Conservation (phyloP, 345 rosid species). For the Melaleuca alternifolia region DNA sequence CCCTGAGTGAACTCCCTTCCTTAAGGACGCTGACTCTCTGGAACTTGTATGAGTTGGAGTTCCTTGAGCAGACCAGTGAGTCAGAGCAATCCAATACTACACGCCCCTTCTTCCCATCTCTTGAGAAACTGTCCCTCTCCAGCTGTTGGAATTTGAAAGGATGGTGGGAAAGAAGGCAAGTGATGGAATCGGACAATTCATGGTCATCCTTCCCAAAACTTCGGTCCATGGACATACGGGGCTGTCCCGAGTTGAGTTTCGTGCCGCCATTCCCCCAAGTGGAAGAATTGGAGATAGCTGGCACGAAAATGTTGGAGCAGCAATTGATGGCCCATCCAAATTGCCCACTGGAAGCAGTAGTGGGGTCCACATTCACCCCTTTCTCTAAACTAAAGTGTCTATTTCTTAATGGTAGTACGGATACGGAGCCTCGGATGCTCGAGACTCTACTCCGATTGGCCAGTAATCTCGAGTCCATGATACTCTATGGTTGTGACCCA, state of each 20-base stretch:
- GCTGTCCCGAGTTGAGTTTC: rapidly evolving
- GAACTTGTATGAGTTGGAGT: rapidly evolving
- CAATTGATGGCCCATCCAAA: not conserved
- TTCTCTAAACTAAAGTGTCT: not conserved
- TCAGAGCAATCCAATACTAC: not conserved
- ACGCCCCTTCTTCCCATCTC: not conserved
- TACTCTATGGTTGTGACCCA: too few relatives aligned
- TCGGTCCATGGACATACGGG: rapidly evolving
- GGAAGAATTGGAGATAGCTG: rapidly evolving
- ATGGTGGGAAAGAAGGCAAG: not conserved
- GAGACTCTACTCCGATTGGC: not conserved
- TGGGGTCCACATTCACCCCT: not conserved
- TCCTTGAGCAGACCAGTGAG: not conserved
- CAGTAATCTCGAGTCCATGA: not conserved
- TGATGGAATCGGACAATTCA: not conserved
- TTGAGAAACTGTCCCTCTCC: rapidly evolving
- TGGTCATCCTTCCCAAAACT: not conserved
- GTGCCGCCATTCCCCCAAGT: not conserved
- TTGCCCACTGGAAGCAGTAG: not conserved
- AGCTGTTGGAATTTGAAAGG: rapidly evolving
- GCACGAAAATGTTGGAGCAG: not conserved
- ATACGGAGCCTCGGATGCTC: not conserved
- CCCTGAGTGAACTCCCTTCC: not conserved
- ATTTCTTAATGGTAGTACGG: rapidly evolving
- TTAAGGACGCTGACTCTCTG: not conserved